Percentiles rank a stretch among this genome's conserved stretches.
phyloP scores from a whole-genome alignment of 495 filamentous ascomycete genomes.

The Friedmanniomyces endolithicus region DNA sequence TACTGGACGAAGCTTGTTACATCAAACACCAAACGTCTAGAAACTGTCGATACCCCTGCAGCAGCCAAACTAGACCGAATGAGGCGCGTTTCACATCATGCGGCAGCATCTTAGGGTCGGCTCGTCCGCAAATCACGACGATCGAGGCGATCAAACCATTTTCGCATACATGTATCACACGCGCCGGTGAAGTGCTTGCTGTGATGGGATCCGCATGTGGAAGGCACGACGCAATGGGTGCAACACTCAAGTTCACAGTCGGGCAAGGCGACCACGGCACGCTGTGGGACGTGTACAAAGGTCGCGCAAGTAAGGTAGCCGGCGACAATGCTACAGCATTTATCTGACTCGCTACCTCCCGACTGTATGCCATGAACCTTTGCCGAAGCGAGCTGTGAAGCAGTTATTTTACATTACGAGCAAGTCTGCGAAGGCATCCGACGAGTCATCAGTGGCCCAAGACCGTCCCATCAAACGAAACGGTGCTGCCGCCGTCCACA shows the following conservation, averaged over 20 bases:
- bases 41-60: background rate
- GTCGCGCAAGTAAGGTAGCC: too few relatives aligned
- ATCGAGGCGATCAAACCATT: too few relatives aligned
- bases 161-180: too few relatives aligned
- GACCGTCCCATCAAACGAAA: background rate
- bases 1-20: background rate
- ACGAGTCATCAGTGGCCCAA: background rate
- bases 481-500: background rate
- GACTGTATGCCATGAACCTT: background rate
- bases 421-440: slow-evolving; percentile 9
- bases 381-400: background rate
- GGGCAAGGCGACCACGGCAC: too few relatives aligned
- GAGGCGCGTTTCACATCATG: background rate
- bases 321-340: too few relatives aligned
- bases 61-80: too few relatives aligned
- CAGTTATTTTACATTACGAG: background rate
- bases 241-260: too few relatives aligned
- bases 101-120: background rate
- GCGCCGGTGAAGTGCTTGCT: too few relatives aligned
- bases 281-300: too few relatives aligned
- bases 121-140: background rate
- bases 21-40: background rate
- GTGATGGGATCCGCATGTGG: too few relatives aligned
- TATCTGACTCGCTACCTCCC: background rate
- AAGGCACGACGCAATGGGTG: too few relatives aligned